Evolutionary conservation across 345 rosid genomes (phyloP), one percentile per base, ranked within the genome.

Genomic region (Eucalyptus regnans): DNA sequence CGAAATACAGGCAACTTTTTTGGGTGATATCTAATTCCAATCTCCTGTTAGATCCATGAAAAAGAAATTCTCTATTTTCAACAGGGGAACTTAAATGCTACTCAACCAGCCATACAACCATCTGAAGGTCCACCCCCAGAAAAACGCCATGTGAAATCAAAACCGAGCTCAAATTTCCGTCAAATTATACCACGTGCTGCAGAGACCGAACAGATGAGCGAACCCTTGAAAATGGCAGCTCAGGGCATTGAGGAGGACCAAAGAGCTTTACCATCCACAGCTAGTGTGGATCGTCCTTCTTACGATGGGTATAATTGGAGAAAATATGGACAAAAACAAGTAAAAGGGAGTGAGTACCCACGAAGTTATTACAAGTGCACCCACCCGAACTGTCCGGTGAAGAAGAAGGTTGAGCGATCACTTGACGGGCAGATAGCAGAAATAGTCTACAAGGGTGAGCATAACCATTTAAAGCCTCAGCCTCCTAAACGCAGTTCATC

Each of bases 231-330:
- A 90, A 43, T 87, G 41, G 88, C 87, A 43, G 76, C 89, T 64
- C 95, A 48, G 62, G 90, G 86, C 62, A 54, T 90, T 46, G 94
- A 93, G 87, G 95, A 93, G 91, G 95, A 93, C 80, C 88, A 90
- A 13, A 95, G 91, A 90, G 33, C 85, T 41, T 44, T 90, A 76
- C 89, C 91, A 14, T 86, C 92, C 7, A 58, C 66, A 64, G 92
- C 92, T 25, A 89, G 87, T 20, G 89, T 15, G 76, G 95, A 96
- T 54, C 92, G 97, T 58, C 95, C 98, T 87, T 96, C 96, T 5
- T 93, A 93, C 88, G 99, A 98, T 68, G 99, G 99, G 54, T 98
- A 98, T 91, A 98, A 98, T 66, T 98, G 99, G 99, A 96, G 99
- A 90, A 98, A 98, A 88, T 98, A 98, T 50, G 99, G 99, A 87